These are phyloP conservation scores for Polygonum maritimum DNA, from an alignment of 148 eudicot genomes.

Conservation along the genomic window DNA sequence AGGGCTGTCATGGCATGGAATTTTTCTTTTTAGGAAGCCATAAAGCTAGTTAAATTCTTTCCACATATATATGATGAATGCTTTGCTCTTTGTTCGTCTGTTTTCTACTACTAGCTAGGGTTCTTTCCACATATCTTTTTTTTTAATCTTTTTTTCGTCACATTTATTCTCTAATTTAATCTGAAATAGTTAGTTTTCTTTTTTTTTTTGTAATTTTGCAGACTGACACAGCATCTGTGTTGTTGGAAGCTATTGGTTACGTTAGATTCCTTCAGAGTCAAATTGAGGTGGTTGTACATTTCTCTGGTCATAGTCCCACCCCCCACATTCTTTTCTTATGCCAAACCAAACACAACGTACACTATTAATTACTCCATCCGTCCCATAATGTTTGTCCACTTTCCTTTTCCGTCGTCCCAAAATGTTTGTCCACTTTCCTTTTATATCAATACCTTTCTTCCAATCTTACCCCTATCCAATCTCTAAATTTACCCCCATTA, in stretches of 20 bases:
- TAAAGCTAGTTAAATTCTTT: not conserved
- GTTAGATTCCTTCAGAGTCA: slow-evolving; percentile 13
- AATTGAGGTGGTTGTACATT: slow-evolving; percentile 10
- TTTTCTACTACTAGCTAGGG: not conserved
- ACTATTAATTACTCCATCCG: too few species aligned
- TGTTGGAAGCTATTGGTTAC: slow-evolving; percentile 13
- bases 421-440: too few species aligned
- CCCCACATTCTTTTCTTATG: not conserved
- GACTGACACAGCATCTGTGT: slow-evolving; percentile 10
- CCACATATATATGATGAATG: not conserved
- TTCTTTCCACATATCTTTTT: not conserved
- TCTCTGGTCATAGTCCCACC: not conserved
- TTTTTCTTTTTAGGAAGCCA: slow-evolving; percentile 3
- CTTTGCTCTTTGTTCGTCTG: not conserved
- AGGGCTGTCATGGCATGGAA: not conserved
- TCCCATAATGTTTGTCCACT: too few species aligned
- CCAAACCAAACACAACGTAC: not conserved
- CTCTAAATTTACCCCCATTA: too few species aligned
- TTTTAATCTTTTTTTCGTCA: not conserved
- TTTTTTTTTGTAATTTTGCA: not conserved
- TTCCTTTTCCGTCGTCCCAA: too few species aligned
- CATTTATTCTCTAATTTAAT: too few species aligned
- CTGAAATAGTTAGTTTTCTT: too few species aligned
- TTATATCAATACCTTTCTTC: too few species aligned
- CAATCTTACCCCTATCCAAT: too few species aligned